A percentile compares a stretch with the other conserved stretches of the same genome.
Evolutionary conservation across 2,329 filamentous ascomycete species (phyloP).

Genomic region (Arthroderma sp.): DNA sequence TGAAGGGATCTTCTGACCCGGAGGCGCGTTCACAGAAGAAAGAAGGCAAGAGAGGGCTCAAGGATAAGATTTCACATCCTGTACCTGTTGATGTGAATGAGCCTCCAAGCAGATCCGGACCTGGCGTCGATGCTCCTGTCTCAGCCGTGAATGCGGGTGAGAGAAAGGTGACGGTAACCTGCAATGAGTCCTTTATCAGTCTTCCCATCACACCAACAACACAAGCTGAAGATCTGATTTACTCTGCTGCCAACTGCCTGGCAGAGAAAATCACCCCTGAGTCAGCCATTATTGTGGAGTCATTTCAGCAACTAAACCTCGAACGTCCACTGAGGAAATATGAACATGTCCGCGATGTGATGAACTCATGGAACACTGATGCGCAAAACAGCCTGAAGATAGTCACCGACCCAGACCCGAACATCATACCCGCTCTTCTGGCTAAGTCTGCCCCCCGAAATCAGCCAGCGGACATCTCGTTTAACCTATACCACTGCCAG

Average conservation of each 20-base stretch:
- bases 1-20: not conserved
- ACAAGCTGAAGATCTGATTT: slow-evolving; percentile 60
- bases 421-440: slow-evolving; percentile 50
- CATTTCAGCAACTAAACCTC: slow-evolving; percentile 61
- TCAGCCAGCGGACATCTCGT: slow-evolving; percentile 53
- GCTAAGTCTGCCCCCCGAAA: slow-evolving; percentile 50
- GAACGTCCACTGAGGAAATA: slow-evolving; percentile 75
- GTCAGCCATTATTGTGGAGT: slow-evolving; percentile 63
- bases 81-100: not conserved
- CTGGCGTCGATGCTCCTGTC: slow-evolving; percentile 60
- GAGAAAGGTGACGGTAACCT: slow-evolving; percentile 61
- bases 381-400: slow-evolving; percentile 62
- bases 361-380: slow-evolving; percentile 88
- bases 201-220: slow-evolving; percentile 66
- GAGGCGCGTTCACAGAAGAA: not conserved
- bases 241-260: slow-evolving; percentile 52
- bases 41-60: not conserved
- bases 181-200: slow-evolving; percentile 54
- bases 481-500: slow-evolving; percentile 69
- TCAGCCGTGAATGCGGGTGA: slow-evolving; percentile 72
- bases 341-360: slow-evolving; percentile 71
- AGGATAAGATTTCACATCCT: not conserved
- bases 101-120: slow-evolving; percentile 22
- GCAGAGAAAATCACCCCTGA: slow-evolving; percentile 52
- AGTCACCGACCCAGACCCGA: slow-evolving; percentile 42